Evolutionary conservation across 129 eudicot genomes (phyloP), one percentile per base, ranked within the genome.

Genomic region (Apium graveolens): DNA sequence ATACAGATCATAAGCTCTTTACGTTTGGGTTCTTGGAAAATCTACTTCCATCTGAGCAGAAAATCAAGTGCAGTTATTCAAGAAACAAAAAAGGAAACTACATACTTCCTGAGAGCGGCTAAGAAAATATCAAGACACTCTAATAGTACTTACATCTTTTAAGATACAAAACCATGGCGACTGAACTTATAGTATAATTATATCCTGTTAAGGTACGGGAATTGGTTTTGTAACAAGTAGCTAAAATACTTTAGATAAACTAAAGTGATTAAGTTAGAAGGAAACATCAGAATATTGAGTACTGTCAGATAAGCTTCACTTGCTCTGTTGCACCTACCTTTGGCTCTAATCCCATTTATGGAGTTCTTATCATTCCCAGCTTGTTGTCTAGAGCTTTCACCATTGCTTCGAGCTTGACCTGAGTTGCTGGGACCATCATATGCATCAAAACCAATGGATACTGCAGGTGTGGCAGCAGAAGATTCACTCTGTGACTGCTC

Each of bases 401-500:
- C 84, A 76, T 78, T 78, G 74, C 75, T 78, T 24, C 83, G 81
- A 73, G 91, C 86, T 83, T 87, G 97, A 68, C 89, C 87, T 10
- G 94, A 86, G 83, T 81, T 82, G 74, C 86, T 87, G 27, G 87
- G 88, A 43, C 89, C 97, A 70, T 91, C 97, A 85, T 85, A 91
- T 48, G 83, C 86, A 75, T 91, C 94, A 80, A 84, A 83, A 80
- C 91, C 91, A 76, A 78, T 82, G 42, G 93, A 87, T 51, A 87
- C 76, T 45, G 82, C 88, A 69, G 88, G 88, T 57, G 94, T 90
- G 70, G 92, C 92, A 70, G 88, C 88, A 46, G 97, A 92, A 43
- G 97, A 92, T 82, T 88, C 97, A 83, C 97, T 92, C 76, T 86
- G 92, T 37, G 97, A 92, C 72, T 91, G 87, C 81, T 90, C 97